Base-by-base conservation (phyloP, 2,329 filamentous ascomycete genomes). In the Microascus cirrosus region DNA sequence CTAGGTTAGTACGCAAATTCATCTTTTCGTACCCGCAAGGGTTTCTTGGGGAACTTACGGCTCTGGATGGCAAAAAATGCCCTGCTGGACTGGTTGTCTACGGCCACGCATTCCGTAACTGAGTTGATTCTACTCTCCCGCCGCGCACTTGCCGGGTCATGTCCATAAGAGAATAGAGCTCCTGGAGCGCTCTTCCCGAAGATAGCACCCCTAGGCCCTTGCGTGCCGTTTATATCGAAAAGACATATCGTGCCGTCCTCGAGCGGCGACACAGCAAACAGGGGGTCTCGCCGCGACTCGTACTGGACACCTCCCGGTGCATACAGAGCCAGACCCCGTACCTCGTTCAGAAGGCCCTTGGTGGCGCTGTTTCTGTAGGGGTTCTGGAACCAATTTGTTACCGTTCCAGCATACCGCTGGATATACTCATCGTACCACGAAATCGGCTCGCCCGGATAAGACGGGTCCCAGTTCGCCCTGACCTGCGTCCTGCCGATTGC, bases 341-440 rank as follows among this genome's bases (percentile, higher is more conserved):
- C 84, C 65, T 95, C 90, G 39, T 83, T 72, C 32, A 75, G 68
- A 59, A 81, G 74, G 53, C 70, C 74, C 56, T 70, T 64, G 18
- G 71, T 68, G 20, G 73, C 70, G 36, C 76, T 70, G 57, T 65
- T 67, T 45, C 75, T 66, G 11, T 71, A 71, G 10, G 86, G 84
- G 58, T 82, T 77, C 66, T 91, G 80, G 50, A 95, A 76, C 92
- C 92, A 96, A 64, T 81, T 86, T 57, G 90, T 75, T 15, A 78
- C 79, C n/a, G 90, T 77, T 0, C 86, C 84, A 1, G 84, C 90
- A 70, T 92, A 80, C 36, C 92, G 81, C 57, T 92, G 89, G 61
- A 95, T 86, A 66, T 91, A 96, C 70, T 96, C 92, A 58, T 88
- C 81, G 69, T 95, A 96, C 87, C 90, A 96, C 54, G 88, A 84